These are phyloP conservation scores for Lumnitzera littorea DNA, from an alignment of 345 rosid genomes.

Conservation along the genomic window DNA sequence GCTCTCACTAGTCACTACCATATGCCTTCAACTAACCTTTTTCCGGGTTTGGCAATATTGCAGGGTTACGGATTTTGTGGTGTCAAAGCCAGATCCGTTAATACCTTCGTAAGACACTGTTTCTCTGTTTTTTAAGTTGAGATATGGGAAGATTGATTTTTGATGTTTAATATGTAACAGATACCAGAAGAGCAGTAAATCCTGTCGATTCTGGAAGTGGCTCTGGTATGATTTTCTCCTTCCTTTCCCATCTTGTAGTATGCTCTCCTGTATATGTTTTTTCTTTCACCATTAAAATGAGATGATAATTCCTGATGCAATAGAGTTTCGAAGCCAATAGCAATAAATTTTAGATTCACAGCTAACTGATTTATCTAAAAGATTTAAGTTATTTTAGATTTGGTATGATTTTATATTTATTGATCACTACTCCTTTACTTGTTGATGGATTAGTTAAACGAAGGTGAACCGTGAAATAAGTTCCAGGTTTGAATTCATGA, in stretches of 20 bases:
- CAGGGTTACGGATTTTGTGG: slow-evolving; percentile 71
- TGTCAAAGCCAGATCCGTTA: slow-evolving; percentile 63
- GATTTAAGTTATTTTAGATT: too few relatives aligned
- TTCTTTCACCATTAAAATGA: neutral
- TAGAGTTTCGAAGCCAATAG: too few relatives aligned
- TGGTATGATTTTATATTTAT: too few relatives aligned
- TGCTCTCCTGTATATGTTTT: neutral
- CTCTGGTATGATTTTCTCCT: slow-evolving; percentile 45
- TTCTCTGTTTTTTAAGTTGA: neutral
- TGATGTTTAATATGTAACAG: slow-evolving; percentile 21
- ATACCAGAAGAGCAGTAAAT: slow-evolving; percentile 41
- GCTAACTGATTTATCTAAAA: too few relatives aligned
- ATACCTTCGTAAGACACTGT: slow-evolving; percentile 45
- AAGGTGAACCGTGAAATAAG: too few relatives aligned
- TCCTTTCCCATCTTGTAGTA: neutral
- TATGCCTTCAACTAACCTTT: too few relatives aligned
- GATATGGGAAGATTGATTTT: neutral
- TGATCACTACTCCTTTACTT: too few relatives aligned
- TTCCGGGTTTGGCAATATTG: slow-evolving; percentile 7
- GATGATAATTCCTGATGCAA: too few relatives aligned
- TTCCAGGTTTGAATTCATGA: too few relatives aligned
- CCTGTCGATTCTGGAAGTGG: slow-evolving; percentile 76
- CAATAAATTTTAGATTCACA: too few relatives aligned
- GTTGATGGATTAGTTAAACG: too few relatives aligned
- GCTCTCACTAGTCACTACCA: too few relatives aligned